Evolutionary conservation across 208 protist genomes (phyloP).

Genomic region (Herpetomonas muscarum): DNA sequence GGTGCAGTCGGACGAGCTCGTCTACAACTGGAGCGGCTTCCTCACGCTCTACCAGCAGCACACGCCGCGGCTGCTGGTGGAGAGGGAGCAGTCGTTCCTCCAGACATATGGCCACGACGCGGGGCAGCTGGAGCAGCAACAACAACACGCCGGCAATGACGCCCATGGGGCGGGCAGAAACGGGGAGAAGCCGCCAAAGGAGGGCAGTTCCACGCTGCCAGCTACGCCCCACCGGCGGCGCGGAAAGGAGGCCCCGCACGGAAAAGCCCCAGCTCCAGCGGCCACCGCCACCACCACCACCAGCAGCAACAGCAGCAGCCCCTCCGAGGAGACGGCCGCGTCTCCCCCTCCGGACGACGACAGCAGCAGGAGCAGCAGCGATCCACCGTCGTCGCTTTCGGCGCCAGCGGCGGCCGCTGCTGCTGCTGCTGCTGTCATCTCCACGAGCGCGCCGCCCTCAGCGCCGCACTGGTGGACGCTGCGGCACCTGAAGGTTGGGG

Average conservation of each 20-base stretch:
- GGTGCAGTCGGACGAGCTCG: constrained; percentile 37
- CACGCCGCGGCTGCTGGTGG: background rate
- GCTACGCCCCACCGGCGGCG: too few species aligned
- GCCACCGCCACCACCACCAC: background rate
- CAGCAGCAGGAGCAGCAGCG: too few species aligned
- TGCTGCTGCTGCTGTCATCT: background rate
- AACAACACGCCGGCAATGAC: background rate
- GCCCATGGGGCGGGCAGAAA: background rate
- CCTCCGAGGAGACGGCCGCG: background rate
- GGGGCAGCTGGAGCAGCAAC: background rate
- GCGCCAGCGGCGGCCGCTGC: too few species aligned
- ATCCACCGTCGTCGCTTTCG: too few species aligned
- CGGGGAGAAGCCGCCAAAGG: background rate
- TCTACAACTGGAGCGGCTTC: constrained; percentile 46
- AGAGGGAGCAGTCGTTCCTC: background rate
- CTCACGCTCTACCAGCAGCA: constrained; percentile 23
- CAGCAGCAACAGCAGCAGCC: constrained; percentile 4
- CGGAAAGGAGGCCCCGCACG: too few species aligned
- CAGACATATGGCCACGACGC: background rate
- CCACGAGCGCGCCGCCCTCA: background rate
- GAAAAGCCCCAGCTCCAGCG: too few species aligned
- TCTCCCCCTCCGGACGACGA: too few species aligned
- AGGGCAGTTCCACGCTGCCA: too few species aligned
- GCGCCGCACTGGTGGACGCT: constrained; percentile 34
- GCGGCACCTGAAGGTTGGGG: constrained; percentile 51